These are phyloP conservation scores for Apiospora malaysiana DNA, from an alignment of 2,329 filamentous ascomycete genomes.

Conservation along the genomic window DNA sequence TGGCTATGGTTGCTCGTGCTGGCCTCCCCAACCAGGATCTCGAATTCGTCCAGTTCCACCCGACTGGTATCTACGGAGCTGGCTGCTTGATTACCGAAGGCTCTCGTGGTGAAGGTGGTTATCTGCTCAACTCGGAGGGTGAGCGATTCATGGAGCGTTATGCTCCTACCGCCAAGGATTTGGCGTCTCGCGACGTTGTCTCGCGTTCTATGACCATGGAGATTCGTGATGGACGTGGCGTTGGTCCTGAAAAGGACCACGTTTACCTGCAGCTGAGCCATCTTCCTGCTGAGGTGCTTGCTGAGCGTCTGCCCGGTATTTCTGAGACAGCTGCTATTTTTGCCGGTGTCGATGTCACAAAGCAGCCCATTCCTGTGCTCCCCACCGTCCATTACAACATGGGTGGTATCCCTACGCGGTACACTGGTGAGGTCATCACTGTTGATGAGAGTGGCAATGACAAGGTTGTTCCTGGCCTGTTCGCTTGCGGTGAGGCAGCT, in stretches of 20 bases:
- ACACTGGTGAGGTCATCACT: conserved; percentile 94
- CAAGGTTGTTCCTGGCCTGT: conserved; percentile 92
- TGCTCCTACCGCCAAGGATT: conserved; percentile 95
- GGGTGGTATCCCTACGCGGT: conserved; percentile 97
- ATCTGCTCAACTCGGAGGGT: conserved; percentile 95
- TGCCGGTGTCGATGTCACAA: conserved; percentile 93
- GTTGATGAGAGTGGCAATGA: conserved; percentile 86
- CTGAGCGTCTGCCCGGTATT: conserved; percentile 97
- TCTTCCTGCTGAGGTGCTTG: conserved; percentile 87
- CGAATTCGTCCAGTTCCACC: conserved; percentile 99
- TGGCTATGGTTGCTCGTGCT: conserved; percentile 98
- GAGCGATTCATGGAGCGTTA: conserved; percentile 99
- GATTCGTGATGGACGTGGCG: conserved; percentile 96
- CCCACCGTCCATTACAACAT: conserved; percentile 99
- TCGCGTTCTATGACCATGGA: conserved; percentile 98
- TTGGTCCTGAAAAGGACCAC: conserved; percentile 96
- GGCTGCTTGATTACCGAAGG: conserved; percentile 98
- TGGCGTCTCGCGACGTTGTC: conserved; percentile 94
- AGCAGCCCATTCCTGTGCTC: conserved; percentile 95
- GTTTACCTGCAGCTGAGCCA: conserved; percentile 98
- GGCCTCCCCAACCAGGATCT: conserved; percentile 99
- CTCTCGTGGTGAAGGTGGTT: conserved; percentile 96
- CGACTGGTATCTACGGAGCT: conserved; percentile 97
- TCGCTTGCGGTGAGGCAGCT: conserved; percentile 95
- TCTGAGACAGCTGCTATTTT: conserved; percentile 98